Evolutionary conservation across 2,329 filamentous ascomycete genomes (phyloP).

Genomic region (Triangularia setosa): DNA sequence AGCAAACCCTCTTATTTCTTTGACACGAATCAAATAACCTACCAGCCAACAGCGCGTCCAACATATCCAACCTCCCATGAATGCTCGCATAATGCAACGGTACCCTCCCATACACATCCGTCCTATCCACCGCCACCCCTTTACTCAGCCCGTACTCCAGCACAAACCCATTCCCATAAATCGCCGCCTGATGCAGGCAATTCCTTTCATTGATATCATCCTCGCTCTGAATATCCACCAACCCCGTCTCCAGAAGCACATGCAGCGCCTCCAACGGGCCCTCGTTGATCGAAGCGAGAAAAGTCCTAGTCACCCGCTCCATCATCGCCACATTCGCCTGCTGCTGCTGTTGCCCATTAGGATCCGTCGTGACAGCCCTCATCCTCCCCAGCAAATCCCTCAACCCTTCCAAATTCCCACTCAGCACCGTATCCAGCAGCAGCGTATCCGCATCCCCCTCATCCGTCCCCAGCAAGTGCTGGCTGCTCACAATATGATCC

Average conservation of each 20-base stretch:
- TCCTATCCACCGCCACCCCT: conserved; percentile 71
- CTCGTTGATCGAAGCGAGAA: conserved; percentile 84
- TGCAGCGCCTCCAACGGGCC: conserved; percentile 73
- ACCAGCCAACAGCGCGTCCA: conserved; percentile 68
- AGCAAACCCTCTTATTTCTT: too few relatives aligned
- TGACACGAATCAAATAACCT: too few relatives aligned
- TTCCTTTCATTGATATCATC: conserved; percentile 98
- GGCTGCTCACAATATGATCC: conserved; percentile 62
- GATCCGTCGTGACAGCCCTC: conserved; percentile 40
- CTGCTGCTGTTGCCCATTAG: conserved; percentile 18
- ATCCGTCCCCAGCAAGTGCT: conserved; percentile 67
- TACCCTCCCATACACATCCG: conserved; percentile 90
- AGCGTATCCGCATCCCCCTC: conserved; percentile 88
- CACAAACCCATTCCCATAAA: conserved; percentile 80
- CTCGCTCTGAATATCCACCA: conserved; percentile 87
- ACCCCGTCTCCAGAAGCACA: conserved; percentile 70
- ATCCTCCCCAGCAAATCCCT: conserved; percentile 78
- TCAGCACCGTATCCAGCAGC: conserved; percentile 79
- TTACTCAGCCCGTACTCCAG: conserved; percentile 70
- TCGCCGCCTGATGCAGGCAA: conserved; percentile 92
- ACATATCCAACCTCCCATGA: conserved; percentile 83
- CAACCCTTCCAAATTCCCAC: conserved; percentile 72
- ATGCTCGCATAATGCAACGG: conserved; percentile 95
- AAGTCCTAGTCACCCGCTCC: conserved; percentile 83
- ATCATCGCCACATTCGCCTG: conserved; percentile 47